phyloP scores from a whole-genome alignment of 768 basidiomycete species.

The Suillus weaverae region DNA sequence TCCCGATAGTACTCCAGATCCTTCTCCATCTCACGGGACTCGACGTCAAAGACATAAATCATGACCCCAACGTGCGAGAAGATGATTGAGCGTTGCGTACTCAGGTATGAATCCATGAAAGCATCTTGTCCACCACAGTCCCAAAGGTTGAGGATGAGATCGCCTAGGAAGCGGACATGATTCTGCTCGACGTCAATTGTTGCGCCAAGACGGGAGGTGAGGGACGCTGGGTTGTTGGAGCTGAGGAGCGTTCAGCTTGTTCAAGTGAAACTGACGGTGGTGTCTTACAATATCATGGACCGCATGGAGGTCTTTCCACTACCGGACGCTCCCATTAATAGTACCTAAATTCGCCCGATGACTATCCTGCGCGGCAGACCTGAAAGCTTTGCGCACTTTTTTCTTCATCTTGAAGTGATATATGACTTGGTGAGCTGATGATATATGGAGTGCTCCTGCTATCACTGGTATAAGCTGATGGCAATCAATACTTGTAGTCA shows the following conservation, averaged over 20 bases:
- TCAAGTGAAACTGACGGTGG: constrained; percentile 1
- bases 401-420: constrained; percentile 28
- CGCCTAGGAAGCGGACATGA: constrained; percentile 94
- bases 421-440: neutral
- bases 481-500: too few relatives aligned
- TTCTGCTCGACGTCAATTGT: constrained; percentile 99
- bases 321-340: constrained; percentile 96
- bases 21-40: constrained; percentile 77
- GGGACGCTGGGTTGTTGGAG: constrained; percentile 90
- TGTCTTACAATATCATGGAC: constrained; percentile 91
- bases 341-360: constrained; percentile 54
- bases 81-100: constrained; percentile 87
- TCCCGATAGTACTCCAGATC: constrained; percentile 92
- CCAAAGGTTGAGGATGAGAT: constrained; percentile 95
- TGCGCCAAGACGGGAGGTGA: constrained; percentile 89
- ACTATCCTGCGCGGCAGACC: neutral
- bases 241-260: constrained; percentile 40
- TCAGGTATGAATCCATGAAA: constrained; percentile 97
- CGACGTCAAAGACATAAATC: constrained; percentile 98
- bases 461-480: neutral
- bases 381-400: constrained; percentile 21
- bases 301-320: constrained; percentile 98
- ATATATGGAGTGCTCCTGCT: neutral
- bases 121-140: constrained; percentile 98
- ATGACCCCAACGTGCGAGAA: constrained; percentile 96